phyloP scores from a whole-genome alignment of 148 eudicot species.

The Nepenthes gracilis region DNA sequence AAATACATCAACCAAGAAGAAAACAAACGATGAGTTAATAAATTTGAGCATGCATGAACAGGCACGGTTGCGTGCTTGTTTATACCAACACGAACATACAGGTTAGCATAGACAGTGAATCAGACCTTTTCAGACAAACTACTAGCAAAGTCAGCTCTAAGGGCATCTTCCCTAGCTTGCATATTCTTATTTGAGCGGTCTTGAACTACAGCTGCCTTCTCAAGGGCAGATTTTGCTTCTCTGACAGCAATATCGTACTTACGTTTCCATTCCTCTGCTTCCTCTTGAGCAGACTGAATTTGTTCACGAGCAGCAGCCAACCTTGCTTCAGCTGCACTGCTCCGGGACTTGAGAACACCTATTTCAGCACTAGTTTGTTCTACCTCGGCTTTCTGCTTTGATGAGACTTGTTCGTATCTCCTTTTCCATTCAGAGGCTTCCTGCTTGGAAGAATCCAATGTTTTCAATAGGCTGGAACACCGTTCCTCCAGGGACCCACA shows the following conservation, averaged over 20 bases:
- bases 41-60: not conserved
- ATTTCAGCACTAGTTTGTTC: constrained; percentile 66
- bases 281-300: constrained; percentile 83
- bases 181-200: constrained; percentile 68
- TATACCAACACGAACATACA: too few relatives aligned
- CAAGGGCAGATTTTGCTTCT: constrained; percentile 85
- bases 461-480: constrained; percentile 60
- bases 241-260: constrained; percentile 76
- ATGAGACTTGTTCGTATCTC: constrained; percentile 54
- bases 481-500: constrained; percentile 76
- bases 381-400: constrained; percentile 66
- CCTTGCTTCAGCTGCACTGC: constrained; percentile 91
- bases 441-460: constrained; percentile 48
- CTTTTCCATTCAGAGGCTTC: constrained; percentile 83
- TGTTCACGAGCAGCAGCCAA: constrained; percentile 88
- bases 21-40: not conserved
- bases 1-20: constrained; percentile 7
- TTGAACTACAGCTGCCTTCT: constrained; percentile 79
- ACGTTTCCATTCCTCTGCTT: constrained; percentile 92
- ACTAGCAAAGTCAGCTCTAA: constrained; percentile 65
- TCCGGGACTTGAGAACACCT: constrained; percentile 57
- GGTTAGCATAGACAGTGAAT: not conserved
- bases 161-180: constrained; percentile 73
- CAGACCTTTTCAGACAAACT: constrained; percentile 66
- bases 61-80: too few relatives aligned